These are phyloP conservation scores for Balamuthia mandrillaris DNA, from an alignment of 208 protist species.

Conservation along the genomic window DNA sequence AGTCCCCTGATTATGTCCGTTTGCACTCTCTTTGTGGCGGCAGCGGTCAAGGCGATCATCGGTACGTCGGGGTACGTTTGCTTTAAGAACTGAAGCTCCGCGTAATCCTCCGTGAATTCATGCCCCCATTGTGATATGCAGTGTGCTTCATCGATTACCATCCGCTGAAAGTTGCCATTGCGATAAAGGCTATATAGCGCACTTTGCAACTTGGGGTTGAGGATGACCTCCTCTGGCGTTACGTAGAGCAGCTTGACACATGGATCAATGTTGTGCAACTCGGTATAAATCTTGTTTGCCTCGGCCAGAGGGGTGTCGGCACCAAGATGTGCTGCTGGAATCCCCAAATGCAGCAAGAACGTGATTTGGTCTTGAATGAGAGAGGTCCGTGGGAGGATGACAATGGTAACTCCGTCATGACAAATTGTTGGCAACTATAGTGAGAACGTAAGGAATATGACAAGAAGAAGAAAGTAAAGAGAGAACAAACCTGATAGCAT, in stretches of 20 bases:
- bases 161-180: conserved; percentile 40
- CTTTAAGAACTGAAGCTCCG: conserved; percentile 55
- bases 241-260: conserved; percentile 70
- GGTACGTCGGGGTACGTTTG: conserved; percentile 16
- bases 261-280: too few relatives aligned
- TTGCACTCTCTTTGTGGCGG: conserved; percentile 75
- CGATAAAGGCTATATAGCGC: conserved; percentile 35
- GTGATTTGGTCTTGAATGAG: conserved; percentile 90
- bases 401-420: conserved; percentile 66
- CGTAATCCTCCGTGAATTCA: conserved; percentile 81
- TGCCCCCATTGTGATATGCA: conserved; percentile 85
- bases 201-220: conserved; percentile 40
- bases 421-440: conserved; percentile 77
- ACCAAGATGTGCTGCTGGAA: not conserved
- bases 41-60: conserved; percentile 76
- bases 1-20: conserved; percentile 76
- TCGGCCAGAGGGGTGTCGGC: not conserved
- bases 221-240: conserved; percentile 75
- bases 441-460: too few relatives aligned
- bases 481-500: conserved; percentile 81
- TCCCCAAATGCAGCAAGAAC: not conserved
- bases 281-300: conserved; percentile 6
- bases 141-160: conserved; percentile 87
- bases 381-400: conserved; percentile 90
- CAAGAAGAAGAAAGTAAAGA: too few relatives aligned